Evolutionary conservation across 2,329 filamentous ascomycete species (phyloP), one percentile per base, ranked within the genome.

Genomic region (Hirsutella rhossiliensis): DNA sequence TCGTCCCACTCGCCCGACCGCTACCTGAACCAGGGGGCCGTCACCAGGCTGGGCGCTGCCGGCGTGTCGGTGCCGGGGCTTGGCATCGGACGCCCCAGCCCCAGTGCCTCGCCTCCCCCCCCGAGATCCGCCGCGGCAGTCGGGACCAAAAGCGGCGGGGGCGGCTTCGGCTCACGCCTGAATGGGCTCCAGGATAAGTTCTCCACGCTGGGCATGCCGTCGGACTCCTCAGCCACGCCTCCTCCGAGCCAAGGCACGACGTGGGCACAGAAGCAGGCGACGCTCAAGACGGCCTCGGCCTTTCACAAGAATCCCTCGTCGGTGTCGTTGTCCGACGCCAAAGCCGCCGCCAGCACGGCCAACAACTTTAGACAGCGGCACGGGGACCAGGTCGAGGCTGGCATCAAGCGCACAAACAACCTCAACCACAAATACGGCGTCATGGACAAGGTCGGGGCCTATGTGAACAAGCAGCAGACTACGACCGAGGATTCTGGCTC

Each of bases 51-150:
- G 9, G 77, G 80, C 11, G 74, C 78, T 32, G 81, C 85, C 1
- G 88, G 88, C 1, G 71, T 95, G 6, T 84, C 81, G 0, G 86
- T 95, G 0, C 82, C 87, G 1, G 83, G 75, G 0, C 68, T 95
- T 4, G 84, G 84, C 5, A 94, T 94, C 48, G 80, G 78, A 45
- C 53, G 56, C 51, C 50, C 48, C 31, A 12, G 31, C 11, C 7
- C 31, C 36, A 20, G 12, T 38, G 15, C 11, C 3, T 38, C 31
- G 13, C 31, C n/a, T 13, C 31, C 34, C 7, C 13, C 15, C 8
- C 3, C 34, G 17, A 17, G 34, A 41, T 48, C 52, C 8, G 34
- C 49, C 41, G 23, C 9, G 23, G 40, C 54, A n/a, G n/a, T n/a
- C 50, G 30, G 49, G 50, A 38, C 52, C 44, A 31, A 50, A 47